Base-by-base conservation (phyloP, 257 asterid genomes). In the Nemophila menziesii region DNA sequence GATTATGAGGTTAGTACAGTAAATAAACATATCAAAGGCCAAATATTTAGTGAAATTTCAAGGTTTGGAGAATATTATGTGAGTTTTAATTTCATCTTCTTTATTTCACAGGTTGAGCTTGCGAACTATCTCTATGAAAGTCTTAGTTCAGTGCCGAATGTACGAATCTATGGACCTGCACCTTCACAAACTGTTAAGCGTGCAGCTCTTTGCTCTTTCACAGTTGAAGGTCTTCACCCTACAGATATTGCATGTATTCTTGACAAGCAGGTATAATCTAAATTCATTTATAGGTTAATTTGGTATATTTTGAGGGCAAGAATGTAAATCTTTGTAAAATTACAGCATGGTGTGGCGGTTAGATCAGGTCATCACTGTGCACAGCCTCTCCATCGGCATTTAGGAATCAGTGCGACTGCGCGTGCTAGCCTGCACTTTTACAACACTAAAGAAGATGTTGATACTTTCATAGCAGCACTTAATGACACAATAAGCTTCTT, bases 291-390 rank as follows among this genome's bases (percentile, higher is more conserved):
- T 14, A 22, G 11, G 17, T 4, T 43, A 5, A 4, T 53, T 37
- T 18, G 10, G 15, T 24, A 23, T 3, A 43, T n/a, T 16, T 4
- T n/a, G 0, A 4, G 16, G 8, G 33, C 9, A 24, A 20, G 24
- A 14, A 7, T 16, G 33, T 17, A 5, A 29, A 29, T 2, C 9
- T 29, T 2, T 7, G 36, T 2, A 29, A 13, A 3, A 37, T 8
- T 37, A 40, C 95, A 89, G 94, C 94, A 89, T 33, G 73, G 92
- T 18, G 71, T 89, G 14, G 98, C 93, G 16, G 63, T 89, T 49
- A 74, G 98, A 66, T 80, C 98, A 5, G 96, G 98, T 2, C 98
- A 84, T 59, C 96, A 89, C 49, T 89, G 98, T 22, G 98, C 98
- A 17, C 96, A 84, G 64, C 95, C 93, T 43, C 92, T 89, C 26